phyloP scores from a whole-genome alignment of 805 yeast genomes.

The Candida hispaniensis region DNA sequence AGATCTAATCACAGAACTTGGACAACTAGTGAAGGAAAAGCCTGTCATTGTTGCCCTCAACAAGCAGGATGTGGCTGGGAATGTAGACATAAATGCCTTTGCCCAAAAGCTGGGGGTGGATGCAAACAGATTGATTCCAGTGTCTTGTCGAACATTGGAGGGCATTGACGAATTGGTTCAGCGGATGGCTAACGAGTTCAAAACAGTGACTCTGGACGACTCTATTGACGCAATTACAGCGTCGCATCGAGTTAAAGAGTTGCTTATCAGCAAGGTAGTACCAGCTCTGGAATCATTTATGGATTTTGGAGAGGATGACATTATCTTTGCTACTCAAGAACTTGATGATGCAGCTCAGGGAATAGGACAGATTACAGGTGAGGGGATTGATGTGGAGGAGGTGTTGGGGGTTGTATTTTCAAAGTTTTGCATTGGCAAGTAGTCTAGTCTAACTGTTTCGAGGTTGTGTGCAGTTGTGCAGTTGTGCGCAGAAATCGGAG shows the following conservation, averaged over 20 bases:
- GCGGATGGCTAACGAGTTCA: slow-evolving; percentile 38
- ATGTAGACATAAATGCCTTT: background rate
- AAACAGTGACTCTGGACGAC: slow-evolving; percentile 37
- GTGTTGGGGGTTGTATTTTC: slow-evolving; percentile 84
- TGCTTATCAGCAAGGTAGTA: slow-evolving; percentile 63
- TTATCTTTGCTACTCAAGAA: slow-evolving; percentile 72
- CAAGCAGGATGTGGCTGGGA: slow-evolving; percentile 25
- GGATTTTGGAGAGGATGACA: slow-evolving; percentile 39
- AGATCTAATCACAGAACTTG: slow-evolving; percentile 17
- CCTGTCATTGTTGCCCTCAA: slow-evolving; percentile 27
- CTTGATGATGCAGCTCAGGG: slow-evolving; percentile 68
- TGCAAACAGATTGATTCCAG: slow-evolving; percentile 19
- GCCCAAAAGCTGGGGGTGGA: slow-evolving; percentile 19
- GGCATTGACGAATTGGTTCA: slow-evolving; percentile 46
- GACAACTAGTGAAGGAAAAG: slow-evolving; percentile 17
- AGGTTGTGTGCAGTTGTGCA: too few species aligned
- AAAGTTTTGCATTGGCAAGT: slow-evolving; percentile 89
- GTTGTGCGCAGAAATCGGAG: too few species aligned
- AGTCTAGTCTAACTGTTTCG: too few species aligned
- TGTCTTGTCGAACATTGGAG: slow-evolving; percentile 50
- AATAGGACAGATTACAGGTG: slow-evolving; percentile 87
- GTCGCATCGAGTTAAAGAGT: slow-evolving; percentile 65
- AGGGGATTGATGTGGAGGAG: slow-evolving; percentile 80
- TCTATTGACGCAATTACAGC: slow-evolving; percentile 51
- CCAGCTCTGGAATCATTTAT: slow-evolving; percentile 61